Conservation (phyloP, 345 rosid genomes). For the Acer campestre region DNA sequence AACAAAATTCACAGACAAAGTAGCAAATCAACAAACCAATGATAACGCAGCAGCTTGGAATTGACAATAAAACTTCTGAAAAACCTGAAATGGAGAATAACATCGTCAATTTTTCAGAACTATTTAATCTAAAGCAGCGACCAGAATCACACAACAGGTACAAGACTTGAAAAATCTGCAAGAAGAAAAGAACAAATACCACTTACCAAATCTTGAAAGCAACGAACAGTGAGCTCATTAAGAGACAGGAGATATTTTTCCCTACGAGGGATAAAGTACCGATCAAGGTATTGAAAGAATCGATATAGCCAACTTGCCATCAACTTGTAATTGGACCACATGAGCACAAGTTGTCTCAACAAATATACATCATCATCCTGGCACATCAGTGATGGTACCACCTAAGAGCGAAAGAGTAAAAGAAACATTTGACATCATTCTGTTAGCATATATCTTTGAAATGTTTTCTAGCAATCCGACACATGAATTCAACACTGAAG, state of each 20-base stretch:
- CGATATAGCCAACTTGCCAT: slow-evolving; percentile 38
- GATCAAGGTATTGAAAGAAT: slow-evolving; percentile 34
- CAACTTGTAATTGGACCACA: slow-evolving; percentile 36
- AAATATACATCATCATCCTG: slow-evolving; percentile 19
- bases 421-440: not conserved
- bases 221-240: slow-evolving; percentile 8
- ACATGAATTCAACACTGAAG: not conserved
- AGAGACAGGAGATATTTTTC: slow-evolving; percentile 8
- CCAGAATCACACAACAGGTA: not conserved
- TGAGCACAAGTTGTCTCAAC: slow-evolving; percentile 26
- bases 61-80: slow-evolving; percentile 13
- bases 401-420: slow-evolving; percentile 15
- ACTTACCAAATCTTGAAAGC: slow-evolving; percentile 30
- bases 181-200: not conserved
- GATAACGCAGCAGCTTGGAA: slow-evolving; percentile 19
- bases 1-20: not conserved
- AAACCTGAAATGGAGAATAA: slow-evolving; percentile 29
- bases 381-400: slow-evolving; percentile 22
- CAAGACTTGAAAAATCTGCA: not conserved
- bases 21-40: slow-evolving; percentile 16
- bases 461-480: not conserved
- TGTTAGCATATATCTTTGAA: not conserved
- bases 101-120: not conserved
- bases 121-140: not conserved
- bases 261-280: slow-evolving; percentile 23